Evolutionary conservation across 2,329 filamentous ascomycete genomes (phyloP), one percentile per base, ranked within the genome.

Genomic region (Trichoderma atrobrunneum): DNA sequence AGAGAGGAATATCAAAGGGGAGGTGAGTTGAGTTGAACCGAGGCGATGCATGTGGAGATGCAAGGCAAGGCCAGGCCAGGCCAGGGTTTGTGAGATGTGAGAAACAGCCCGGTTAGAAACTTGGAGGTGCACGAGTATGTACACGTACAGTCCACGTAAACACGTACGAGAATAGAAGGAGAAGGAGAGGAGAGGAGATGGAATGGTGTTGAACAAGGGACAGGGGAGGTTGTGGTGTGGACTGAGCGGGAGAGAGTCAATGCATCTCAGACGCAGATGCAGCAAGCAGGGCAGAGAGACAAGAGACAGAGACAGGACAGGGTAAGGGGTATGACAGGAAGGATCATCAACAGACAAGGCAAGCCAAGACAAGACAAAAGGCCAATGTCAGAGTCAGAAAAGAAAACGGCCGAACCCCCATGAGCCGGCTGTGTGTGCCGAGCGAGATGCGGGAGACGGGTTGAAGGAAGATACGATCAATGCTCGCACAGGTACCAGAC

Each of bases 251-350:
- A 48, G 21, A 59, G 16, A 34, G 28, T 30, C 30, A 30, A 51
- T 21, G 28, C 16, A 30, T 14, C 28, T 18, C 26, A 28, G 26
- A 59, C 36, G 10, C 36, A 39, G 36, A 61, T 18, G 30, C 70
- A 54, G 61, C 26, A 28, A 43, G 68, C 59, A 21, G 30, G 28
- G 63, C 51, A 71, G 36, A 65, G 51, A 26, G 28, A 36, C 73
- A 39, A 39, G 59, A 59, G 67, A 66, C n/a, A 21, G 10, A 36
- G 63, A 57, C 71, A 72, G 68, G 61, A 39, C 39, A 73, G 60
- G 65, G 59, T 32, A 51, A 56, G 48, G 71, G 34, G 61, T 51
- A 54, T 51, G 43, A 51, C 11, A 32, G 43, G 34, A 30, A 26
- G 59, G 7, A 18, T 36, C 26, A n/a, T 24, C 36, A 10, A 34